A percentile compares a stretch with the other conserved stretches of the same genome.
phyloP scores from a whole-genome alignment of 192 early-diverging fungal genomes.

The Coemansia sp. region DNA sequence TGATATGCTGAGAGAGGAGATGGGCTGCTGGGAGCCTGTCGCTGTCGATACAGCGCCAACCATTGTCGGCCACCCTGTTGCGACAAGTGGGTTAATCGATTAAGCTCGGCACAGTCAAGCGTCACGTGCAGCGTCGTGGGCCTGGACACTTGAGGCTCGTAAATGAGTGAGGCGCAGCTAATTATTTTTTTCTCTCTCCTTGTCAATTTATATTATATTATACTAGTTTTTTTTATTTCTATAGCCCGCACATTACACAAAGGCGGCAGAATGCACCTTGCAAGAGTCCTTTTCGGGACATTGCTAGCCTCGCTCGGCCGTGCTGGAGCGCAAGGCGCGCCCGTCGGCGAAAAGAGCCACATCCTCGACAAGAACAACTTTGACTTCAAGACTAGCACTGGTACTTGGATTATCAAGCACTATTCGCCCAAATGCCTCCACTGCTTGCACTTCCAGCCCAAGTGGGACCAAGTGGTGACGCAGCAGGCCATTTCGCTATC shows the following conservation, averaged over 20 bases:
- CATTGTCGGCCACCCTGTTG: neutral
- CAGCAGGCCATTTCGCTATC: constrained; percentile 24
- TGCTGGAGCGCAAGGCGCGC: constrained; percentile 24
- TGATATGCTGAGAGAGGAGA: constrained; percentile 29
- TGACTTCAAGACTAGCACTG: constrained; percentile 40
- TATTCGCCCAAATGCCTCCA: constrained; percentile 83
- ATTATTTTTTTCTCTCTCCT: neutral
- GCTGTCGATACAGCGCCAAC: neutral
- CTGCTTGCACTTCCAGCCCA: constrained; percentile 77
- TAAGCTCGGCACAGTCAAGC: neutral
- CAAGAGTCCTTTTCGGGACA: constrained; percentile 8
- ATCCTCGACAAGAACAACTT: constrained; percentile 50
- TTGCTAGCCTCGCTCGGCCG: constrained; percentile 13
- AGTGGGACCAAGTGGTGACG: constrained; percentile 66
- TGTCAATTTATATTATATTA: neutral
- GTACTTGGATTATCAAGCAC: constrained; percentile 81
- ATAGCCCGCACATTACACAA: neutral
- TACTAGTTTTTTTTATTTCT: neutral
- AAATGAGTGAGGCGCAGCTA: neutral
- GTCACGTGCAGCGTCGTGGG: neutral
- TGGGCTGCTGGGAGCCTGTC: constrained; percentile 7
- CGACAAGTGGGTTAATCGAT: neutral
- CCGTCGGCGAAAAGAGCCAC: constrained; percentile 46
- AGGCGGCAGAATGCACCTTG: constrained; percentile 19
- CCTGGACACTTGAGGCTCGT: neutral